These are phyloP conservation scores for Rubus parviflorus DNA, from an alignment of 306 rosid genomes.

Conservation along the genomic window DNA sequence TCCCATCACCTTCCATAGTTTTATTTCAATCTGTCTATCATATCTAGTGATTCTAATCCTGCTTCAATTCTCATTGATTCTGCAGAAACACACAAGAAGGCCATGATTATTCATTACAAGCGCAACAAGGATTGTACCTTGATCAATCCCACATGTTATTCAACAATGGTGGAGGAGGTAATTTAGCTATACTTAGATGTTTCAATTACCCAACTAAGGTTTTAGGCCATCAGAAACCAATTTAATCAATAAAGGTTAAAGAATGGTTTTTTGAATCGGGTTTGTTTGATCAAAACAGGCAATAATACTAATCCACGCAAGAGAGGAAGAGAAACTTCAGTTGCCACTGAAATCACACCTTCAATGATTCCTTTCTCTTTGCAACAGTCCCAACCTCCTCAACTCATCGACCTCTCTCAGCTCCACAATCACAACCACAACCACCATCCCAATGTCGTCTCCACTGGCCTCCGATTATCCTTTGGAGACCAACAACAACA, in stretches of 20 bases:
- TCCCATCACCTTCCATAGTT: neutral
- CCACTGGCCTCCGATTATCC: conserved; percentile 83
- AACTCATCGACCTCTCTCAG: conserved; percentile 75
- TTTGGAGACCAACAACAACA: conserved; percentile 60
- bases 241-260: neutral
- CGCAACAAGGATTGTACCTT: conserved; percentile 54
- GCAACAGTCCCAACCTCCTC: conserved; percentile 58
- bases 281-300: conserved; percentile 23
- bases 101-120: conserved; percentile 63
- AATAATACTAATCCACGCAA: conserved; percentile 47
- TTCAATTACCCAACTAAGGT: neutral
- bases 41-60: neutral
- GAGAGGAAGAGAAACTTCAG: conserved; percentile 72
- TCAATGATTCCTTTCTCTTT: conserved; percentile 50
- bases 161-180: conserved; percentile 60
- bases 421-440: conserved; percentile 54
- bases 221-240: neutral
- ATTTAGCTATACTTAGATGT: neutral
- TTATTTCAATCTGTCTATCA: neutral
- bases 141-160: conserved; percentile 69
- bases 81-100: conserved; percentile 72
- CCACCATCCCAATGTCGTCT: conserved; percentile 71
- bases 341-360: conserved; percentile 32
- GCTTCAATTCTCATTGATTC: conserved; percentile 6
- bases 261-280: neutral